These are phyloP conservation scores for Chalciporus sphaerocephalus DNA, from an alignment of 768 basidiomycete genomes.

Conservation along the genomic window DNA sequence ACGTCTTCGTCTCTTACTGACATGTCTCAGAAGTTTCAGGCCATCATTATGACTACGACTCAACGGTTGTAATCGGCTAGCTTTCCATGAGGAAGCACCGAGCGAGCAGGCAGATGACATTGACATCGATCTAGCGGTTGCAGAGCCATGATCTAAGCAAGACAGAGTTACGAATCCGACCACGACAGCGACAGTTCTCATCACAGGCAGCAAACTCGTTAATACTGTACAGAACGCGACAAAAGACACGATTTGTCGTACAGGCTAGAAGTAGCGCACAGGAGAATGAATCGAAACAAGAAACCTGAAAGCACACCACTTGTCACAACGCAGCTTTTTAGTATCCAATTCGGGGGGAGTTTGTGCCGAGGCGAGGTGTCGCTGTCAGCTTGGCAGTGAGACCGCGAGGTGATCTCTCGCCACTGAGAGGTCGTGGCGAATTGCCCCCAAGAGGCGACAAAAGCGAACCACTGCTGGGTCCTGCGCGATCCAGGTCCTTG, in stretches of 20 bases:
- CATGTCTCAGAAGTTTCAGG: too few relatives aligned
- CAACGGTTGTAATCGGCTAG: too few relatives aligned
- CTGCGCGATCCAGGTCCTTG: constrained; percentile 15
- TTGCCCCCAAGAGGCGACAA: constrained; percentile 1
- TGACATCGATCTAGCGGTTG: background rate
- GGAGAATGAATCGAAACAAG: background rate
- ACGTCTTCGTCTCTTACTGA: too few relatives aligned
- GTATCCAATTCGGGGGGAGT: constrained; percentile 13
- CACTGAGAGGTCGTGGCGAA: background rate
- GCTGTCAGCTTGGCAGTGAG: constrained; percentile 5
- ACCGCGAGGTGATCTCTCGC: constrained; percentile 13
- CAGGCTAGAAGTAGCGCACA: background rate
- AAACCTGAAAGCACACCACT: background rate
- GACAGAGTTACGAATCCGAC: too few relatives aligned
- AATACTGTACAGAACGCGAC: background rate
- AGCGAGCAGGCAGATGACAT: background rate
- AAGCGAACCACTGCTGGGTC: constrained; percentile 7
- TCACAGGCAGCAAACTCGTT: background rate
- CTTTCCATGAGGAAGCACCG: too few relatives aligned
- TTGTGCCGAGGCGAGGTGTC: constrained; percentile 11
- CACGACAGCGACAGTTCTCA: background rate
- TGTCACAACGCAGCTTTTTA: constrained; percentile 1
- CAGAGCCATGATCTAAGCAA: background rate
- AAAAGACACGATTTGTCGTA: background rate
- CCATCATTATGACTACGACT: too few relatives aligned